Evolutionary conservation across 805 yeast species (phyloP), one percentile per base, ranked within the genome.

Genomic region (Candida corydali): DNA sequence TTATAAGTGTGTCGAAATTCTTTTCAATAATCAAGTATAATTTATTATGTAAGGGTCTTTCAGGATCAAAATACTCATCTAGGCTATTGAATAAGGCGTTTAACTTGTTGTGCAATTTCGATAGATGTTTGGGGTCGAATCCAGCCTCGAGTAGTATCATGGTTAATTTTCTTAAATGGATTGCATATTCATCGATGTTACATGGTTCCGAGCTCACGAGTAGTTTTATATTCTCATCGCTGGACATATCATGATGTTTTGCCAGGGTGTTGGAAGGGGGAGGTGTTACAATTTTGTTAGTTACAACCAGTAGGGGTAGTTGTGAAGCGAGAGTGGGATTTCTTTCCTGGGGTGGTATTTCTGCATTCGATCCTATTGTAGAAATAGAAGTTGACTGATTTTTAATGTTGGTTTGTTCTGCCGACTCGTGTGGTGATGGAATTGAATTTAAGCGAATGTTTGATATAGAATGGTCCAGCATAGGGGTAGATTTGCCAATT

Each of bases 1-100:
- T 59, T 24, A 68, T 57, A 36, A 66, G 55, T 2, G 63, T 39
- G 34, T 64, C 71, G 36, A 68, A 67, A 42, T 65, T 63, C 34
- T 52, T 51, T 26, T 65, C 69, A 9, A 68, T 58, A 8, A 65
- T 40, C 12, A 59, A 26, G 37, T 66, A 57, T 12, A 66, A 50
- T 32, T 55, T 51, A 3, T 63, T 56, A 27, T 55, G 38, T 11
- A 61, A 45, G 1, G 66, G 65, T 37, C 59, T 56, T 3, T 49
- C 46, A 5, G 24, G 17, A 20, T 51, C 47, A 14, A 47, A 34
- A 37, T 47, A 65, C 8, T 27, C 29, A 12, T 50, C 42, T n/a
- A 65, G 43, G 5, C 40, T 36, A 16, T 57, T 51, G 27, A 54
- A 54, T 34, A 67, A 46, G 11, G 25, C 26, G 26, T 39, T 44